Evolutionary conservation across 441 rosid species (phyloP), one percentile per base, ranked within the genome.

Genomic region (Bruguiera hainesii): DNA sequence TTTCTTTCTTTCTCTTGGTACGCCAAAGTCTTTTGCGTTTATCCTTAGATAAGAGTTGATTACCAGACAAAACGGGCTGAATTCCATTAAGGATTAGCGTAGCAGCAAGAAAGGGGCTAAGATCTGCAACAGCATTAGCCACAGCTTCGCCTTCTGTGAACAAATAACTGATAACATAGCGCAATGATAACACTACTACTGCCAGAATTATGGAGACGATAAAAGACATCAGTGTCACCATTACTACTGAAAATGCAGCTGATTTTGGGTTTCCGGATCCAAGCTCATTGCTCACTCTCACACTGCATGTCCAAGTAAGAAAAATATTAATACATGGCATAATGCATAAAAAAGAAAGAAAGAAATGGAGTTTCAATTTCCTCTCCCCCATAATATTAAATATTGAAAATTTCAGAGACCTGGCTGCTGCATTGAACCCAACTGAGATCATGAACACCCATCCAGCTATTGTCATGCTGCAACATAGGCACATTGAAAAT

Each of bases 1-100:
- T 26, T 26, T 26, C 26, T 8, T 35, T 35, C 1, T 35, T 31
- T 31, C 5, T 31, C 6, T 31, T 8, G 3, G 11, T 35, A 35
- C 39, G 8, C 8, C 39, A 35, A 35, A 0, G 10, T 8, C 39
- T 35, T 35, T 35, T 35, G 11, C 11, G 8, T 11, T 35, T 35
- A 35, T 35, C 2, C 11, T 19, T 20, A 52, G 13, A 23, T 1
- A 1, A 9, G 8, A 11, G 18, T 6, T 20, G 0, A 3, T 52
- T 76, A 85, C 85, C 89, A 0, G 83, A 82, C 49, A 85, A 67
- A 51, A 85, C 82, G 15, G 87, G 87, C 52, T 85, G 87, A n/a
- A 85, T 28, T 23, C 87, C 85, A 19, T 78, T 76, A 4, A 82
- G 74, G 8, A 85, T 2, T 64, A 85, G 49, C 35, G 89, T 42